phyloP scores from a whole-genome alignment of 2,329 filamentous ascomycete species.

The Drechslera avenae region DNA sequence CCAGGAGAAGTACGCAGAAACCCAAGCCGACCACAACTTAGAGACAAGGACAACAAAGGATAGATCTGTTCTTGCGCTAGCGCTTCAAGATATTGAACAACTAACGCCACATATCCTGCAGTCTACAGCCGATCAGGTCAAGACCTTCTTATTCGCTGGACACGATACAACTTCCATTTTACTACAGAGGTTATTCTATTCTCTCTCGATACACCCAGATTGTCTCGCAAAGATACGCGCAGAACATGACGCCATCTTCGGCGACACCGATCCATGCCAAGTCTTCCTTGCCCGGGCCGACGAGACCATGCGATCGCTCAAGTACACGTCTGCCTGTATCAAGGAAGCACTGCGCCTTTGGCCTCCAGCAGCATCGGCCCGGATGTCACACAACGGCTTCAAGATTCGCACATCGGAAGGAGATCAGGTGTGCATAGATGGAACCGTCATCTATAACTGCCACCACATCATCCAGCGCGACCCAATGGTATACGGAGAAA shows the following conservation, averaged over 20 bases:
- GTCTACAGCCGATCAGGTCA: conserved; percentile 48
- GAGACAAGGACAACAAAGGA: conserved; percentile 27
- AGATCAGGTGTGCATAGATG: conserved; percentile 52
- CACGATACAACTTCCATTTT: conserved; percentile 53
- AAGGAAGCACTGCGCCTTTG: conserved; percentile 62
- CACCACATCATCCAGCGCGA: conserved; percentile 49
- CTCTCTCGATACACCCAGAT: conserved; percentile 37
- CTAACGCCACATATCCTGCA: conserved; percentile 47
- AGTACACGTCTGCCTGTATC: conserved; percentile 60
- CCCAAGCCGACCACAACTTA: conserved; percentile 25
- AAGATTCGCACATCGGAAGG: conserved; percentile 51
- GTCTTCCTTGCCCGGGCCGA: conserved; percentile 52
- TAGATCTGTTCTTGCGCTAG: conserved; percentile 44
- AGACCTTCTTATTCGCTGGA: conserved; percentile 55
- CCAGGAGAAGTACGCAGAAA: conserved; percentile 30
- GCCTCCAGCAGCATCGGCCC: conserved; percentile 55
- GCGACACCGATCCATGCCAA: conserved; percentile 48
- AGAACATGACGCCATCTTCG: conserved; percentile 62
- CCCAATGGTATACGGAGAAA: conserved; percentile 39
- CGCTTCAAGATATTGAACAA: conserved; percentile 32
- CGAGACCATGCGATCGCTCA: conserved; percentile 56
- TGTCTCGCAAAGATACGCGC: conserved; percentile 44
- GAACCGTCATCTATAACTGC: conserved; percentile 53
- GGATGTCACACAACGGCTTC: conserved; percentile 48
- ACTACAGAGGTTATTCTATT: conserved; percentile 41